Base-by-base conservation (phyloP, 1,284 basidiomycete genomes). In the Puccinia horiana region DNA sequence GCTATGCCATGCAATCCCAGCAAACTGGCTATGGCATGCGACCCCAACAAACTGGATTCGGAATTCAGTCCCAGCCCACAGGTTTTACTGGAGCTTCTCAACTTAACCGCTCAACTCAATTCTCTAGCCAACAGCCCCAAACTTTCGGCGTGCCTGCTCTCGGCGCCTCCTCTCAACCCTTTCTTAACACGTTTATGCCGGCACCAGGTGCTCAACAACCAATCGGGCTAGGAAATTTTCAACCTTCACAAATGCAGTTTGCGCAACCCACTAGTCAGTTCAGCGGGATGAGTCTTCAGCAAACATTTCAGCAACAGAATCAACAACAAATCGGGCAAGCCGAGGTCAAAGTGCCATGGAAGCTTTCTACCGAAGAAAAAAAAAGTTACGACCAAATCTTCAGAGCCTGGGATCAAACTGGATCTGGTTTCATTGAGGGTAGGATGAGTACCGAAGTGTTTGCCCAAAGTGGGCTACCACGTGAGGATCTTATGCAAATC, bases 351-450 rank as follows among this genome's bases (percentile, higher is more conserved):
- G 90, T 98, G 35, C 92, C 94, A 0, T 99, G 97, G 96, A 90
- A 92, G 0, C 88, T 98, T 81, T 92, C 91, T 29, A 93, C 93
- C 87, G 91, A 92, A 54, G 96, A 99, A 89, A 95, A 95, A 89
- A 98, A 98, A 89, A 93, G 92, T 85, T 99, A 99, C 86, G 95
- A 98, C 87, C 91, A 93, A 86, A 96, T 98, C 86, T 99, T 99
- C 89, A 90, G 96, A 82, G 93, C 94, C 37, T 99, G 96, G 97
- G 96, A 98, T 87, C 88, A 91, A 0, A 89, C 91, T 61, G 90
- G 91, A 32, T 92, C 92, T 0, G 94, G 94, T 1, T 99, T 96
- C 88, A 94, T 99, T 86, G 91, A 88, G 77, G 95, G 96, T 63
- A 90, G 91, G 84, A 94, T 92, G 63, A 95, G 96, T 0, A 89